Evolutionary conservation across 305 asterid species (phyloP).

Genomic region (Solanum hybrid): DNA sequence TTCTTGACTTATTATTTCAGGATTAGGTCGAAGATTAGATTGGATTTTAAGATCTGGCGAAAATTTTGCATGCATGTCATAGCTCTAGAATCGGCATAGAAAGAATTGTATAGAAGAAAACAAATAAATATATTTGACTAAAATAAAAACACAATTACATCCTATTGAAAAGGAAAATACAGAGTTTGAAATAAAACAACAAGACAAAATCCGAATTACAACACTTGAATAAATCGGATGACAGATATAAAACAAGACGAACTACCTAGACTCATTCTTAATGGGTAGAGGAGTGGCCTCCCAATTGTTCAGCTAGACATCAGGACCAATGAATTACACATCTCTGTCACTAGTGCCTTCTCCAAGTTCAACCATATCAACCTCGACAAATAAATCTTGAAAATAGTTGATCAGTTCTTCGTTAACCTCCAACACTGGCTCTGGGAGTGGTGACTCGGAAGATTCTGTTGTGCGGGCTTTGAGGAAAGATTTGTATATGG

Average conservation of each 20-base stretch:
- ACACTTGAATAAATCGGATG: neutral
- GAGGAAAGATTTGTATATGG: neutral
- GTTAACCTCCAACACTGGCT: neutral
- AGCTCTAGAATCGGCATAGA: neutral
- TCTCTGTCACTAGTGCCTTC: neutral
- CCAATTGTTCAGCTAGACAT: neutral
- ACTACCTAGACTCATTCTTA: neutral
- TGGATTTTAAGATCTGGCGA: neutral
- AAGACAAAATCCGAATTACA: neutral
- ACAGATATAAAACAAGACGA: neutral
- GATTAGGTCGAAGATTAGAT: neutral
- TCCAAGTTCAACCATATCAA: neutral
- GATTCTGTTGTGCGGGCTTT: neutral
- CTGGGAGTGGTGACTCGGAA: neutral
- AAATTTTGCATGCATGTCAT: neutral
- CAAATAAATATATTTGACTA: too few relatives aligned
- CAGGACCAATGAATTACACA: neutral
- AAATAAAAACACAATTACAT: too few relatives aligned
- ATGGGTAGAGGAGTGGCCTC: neutral
- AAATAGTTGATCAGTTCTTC: neutral
- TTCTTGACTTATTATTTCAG: too few relatives aligned
- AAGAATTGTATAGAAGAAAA: neutral
- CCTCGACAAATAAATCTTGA: neutral
- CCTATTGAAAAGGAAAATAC: neutral
- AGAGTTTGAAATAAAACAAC: neutral